Percentiles rank a stretch among this genome's conserved stretches.
Evolutionary conservation across 2,329 filamentous ascomycete genomes (phyloP).

Genomic region (Stylonectria norvegica): DNA sequence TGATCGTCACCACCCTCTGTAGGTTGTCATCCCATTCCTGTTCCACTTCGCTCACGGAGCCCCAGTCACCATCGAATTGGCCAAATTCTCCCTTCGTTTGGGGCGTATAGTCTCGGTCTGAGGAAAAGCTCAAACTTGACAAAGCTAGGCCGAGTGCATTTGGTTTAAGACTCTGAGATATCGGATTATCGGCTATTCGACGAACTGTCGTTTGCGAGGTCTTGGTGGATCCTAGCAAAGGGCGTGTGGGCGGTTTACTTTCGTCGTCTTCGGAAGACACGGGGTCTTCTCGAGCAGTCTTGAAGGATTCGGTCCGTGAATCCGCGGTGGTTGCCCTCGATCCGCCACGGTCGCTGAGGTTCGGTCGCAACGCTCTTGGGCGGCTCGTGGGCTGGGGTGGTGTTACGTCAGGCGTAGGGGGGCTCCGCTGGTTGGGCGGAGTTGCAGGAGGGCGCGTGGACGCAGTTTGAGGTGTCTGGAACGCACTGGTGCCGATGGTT

Average conservation of each 20-base stretch:
- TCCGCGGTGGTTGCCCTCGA: slow-evolving; percentile 56
- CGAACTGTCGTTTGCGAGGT: slow-evolving; percentile 45
- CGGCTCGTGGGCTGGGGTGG: slow-evolving; percentile 55
- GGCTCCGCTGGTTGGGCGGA: slow-evolving; percentile 62
- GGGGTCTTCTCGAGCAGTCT: slow-evolving; percentile 64
- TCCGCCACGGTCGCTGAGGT: slow-evolving; percentile 45
- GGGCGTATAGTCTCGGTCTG: slow-evolving; percentile 39
- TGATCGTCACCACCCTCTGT: slow-evolving; percentile 51
- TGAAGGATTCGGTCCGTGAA: slow-evolving; percentile 67
- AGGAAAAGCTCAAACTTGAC: slow-evolving; percentile 39
- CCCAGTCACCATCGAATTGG: slow-evolving; percentile 60
- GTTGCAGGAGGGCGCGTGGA: slow-evolving; percentile 49
- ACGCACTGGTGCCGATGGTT: slow-evolving; percentile 35
- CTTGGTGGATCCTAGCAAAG: slow-evolving; percentile 37
- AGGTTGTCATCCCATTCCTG: slow-evolving; percentile 55
- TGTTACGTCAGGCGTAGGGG: slow-evolving; percentile 72
- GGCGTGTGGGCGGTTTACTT: slow-evolving; percentile 39
- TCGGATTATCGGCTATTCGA: slow-evolving; percentile 30
- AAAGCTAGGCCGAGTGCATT: slow-evolving; percentile 42
- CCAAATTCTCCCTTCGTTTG: slow-evolving; percentile 48
- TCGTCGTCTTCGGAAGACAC: slow-evolving; percentile 61
- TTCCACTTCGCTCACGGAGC: slow-evolving; percentile 44
- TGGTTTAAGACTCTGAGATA: slow-evolving; percentile 21
- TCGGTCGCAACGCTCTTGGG: slow-evolving; percentile 45
- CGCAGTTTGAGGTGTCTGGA: slow-evolving; percentile 38